A percentile compares a stretch with the other conserved stretches of the same genome.
These are phyloP conservation scores for Acer campestre DNA, from an alignment of 345 rosid genomes.

Conservation along the genomic window DNA sequence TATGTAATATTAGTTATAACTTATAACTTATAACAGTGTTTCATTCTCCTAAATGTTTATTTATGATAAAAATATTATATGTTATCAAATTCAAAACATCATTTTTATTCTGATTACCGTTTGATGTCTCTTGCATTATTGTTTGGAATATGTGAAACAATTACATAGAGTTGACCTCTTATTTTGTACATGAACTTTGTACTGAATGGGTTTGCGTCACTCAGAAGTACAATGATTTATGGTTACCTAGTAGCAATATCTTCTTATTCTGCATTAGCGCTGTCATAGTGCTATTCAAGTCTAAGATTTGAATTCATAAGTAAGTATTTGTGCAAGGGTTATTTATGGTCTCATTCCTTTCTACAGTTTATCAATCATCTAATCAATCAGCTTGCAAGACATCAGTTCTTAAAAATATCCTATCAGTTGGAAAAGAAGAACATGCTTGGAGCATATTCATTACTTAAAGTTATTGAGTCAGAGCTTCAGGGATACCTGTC, in stretches of 20 bases:
- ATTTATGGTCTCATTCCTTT: constrained; percentile 19
- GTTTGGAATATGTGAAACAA: not conserved
- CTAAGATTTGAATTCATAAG: not conserved
- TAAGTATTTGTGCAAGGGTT: constrained; percentile 1
- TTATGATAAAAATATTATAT: no score
- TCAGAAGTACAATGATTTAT: not conserved
- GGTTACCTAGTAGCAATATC: constrained; percentile 2
- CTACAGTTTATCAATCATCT: constrained; percentile 87
- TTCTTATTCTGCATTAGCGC: not conserved
- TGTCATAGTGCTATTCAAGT: not conserved
- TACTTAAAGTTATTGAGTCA: constrained; percentile 85
- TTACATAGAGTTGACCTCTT: not conserved
- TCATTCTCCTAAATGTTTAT: not conserved
- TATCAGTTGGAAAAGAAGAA: constrained; percentile 86
- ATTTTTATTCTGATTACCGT: not conserved
- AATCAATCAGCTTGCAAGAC: constrained; percentile 91
- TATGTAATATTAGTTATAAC: not conserved
- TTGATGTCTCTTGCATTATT: not conserved
- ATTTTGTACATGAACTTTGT: constrained; percentile 1
- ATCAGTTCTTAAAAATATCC: constrained; percentile 86
- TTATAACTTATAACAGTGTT: not conserved
- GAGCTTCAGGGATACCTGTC: constrained; percentile 88
- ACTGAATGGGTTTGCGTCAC: not conserved
- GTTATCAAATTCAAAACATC: no score
- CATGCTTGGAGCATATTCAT: constrained; percentile 87